Evolutionary conservation across 2,329 filamentous ascomycete genomes (phyloP), one percentile per base, ranked within the genome.

Genomic region (Fusarium chlamydosporum): DNA sequence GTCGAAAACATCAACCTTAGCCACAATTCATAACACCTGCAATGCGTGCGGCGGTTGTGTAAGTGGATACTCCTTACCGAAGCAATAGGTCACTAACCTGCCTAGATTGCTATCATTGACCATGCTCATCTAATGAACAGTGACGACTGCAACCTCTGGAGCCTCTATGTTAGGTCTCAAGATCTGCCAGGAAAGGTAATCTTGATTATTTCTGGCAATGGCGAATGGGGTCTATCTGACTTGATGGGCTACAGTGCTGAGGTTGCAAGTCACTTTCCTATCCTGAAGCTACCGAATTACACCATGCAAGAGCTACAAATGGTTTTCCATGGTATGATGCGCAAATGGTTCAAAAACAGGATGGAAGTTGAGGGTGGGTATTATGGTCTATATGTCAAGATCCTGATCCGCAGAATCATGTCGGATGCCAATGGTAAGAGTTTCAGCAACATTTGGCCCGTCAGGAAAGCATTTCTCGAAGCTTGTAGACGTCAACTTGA

Each of bases 361-460:
- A 91, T 93, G 86, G 81, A 83, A 26, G 78, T 89, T 15, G 88
- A 92, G 58, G 87, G 81, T 27, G 89, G 89, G 0, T 72, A 82
- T 1, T 74, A 76, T 3, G 91, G 91, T 0, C 81, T 92, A 0
- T 92, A 87, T 68, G 83, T 84, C 65, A 86, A 89, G 0, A 89
- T 93, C 46, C 83, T 86, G 2, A 81, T 86, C 11, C 82, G 88
- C 4, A 82, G 91, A 7, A 79, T 93, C 29, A 89, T 89, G 0
- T 79, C 84, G 12, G 85, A 85, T 0, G 84, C 90, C 2, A 89
- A 88, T 0, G 81, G 83, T 2, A 85, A 88, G 33, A 89, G 89
- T 0, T 94, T 93, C 71, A 91, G 89, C 1, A 94, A 94, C 70
- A 91, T 91, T 0, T 82, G 91, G 18, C 83, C 87, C 0, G 80